These are phyloP conservation scores for Penicillium palitans DNA, from an alignment of 2,329 filamentous ascomycete species.

Conservation along the genomic window DNA sequence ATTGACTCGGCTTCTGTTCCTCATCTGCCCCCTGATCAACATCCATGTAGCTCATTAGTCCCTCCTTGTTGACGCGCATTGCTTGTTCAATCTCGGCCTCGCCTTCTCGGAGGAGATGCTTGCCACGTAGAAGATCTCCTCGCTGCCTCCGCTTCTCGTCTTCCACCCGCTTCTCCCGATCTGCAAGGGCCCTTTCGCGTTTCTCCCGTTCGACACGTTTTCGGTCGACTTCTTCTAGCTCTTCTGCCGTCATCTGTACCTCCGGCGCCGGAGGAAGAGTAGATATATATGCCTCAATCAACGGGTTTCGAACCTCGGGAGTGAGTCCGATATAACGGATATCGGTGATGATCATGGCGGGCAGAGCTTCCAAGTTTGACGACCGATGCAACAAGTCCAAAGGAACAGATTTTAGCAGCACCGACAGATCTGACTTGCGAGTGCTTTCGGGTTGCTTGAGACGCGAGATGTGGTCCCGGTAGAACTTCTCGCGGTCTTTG, in stretches of 20 bases:
- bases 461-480: slow-evolving; percentile 49
- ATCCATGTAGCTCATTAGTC: slow-evolving; percentile 45
- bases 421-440: slow-evolving; percentile 48
- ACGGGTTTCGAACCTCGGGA: slow-evolving; percentile 39
- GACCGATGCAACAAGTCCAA: slow-evolving; percentile 43
- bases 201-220: slow-evolving; percentile 44
- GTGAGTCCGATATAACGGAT: slow-evolving; percentile 47
- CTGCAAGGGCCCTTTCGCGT: slow-evolving; percentile 46
- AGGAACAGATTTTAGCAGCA: slow-evolving; percentile 46
- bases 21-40: slow-evolving; percentile 19
- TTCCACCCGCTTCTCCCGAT: slow-evolving; percentile 46
- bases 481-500: slow-evolving; percentile 52
- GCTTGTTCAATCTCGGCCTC: slow-evolving; percentile 48
- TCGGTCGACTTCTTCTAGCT: slow-evolving; percentile 39
- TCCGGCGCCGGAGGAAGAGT: slow-evolving; percentile 44
- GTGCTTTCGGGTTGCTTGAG: slow-evolving; percentile 49
- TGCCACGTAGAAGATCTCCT: slow-evolving; percentile 43
- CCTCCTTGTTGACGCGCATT: slow-evolving; percentile 45
- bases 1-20: slow-evolving; percentile 12
- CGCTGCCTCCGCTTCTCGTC: slow-evolving; percentile 45
- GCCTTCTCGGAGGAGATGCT: slow-evolving; percentile 45
- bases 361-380: slow-evolving; percentile 42
- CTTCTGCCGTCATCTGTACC: slow-evolving; percentile 38
- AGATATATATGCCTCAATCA: slow-evolving; percentile 47
- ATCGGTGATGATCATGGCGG: slow-evolving; percentile 45